Percentiles rank a stretch among this genome's conserved stretches.
These are phyloP conservation scores for Pseudoturritis turrita DNA, from an alignment of 345 rosid genomes.

Conservation along the genomic window DNA sequence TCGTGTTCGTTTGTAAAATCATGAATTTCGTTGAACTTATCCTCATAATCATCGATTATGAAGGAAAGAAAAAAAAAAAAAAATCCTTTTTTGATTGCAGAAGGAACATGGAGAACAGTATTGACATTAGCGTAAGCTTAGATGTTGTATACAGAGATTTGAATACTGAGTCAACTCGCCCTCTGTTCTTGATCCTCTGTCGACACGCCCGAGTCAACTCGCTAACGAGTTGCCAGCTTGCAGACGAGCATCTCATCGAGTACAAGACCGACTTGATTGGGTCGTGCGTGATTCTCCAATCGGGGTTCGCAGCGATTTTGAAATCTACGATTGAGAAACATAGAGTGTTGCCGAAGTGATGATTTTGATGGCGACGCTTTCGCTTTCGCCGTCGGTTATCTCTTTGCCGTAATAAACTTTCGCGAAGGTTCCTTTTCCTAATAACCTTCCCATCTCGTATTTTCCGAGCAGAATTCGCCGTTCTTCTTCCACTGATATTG, in stretches of 20 bases:
- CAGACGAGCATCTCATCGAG: conserved; percentile 65
- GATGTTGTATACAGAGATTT: conserved; percentile 94
- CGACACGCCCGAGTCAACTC: conserved; percentile 85
- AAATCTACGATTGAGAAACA: conserved; percentile 64
- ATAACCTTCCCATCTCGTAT: conserved; percentile 62
- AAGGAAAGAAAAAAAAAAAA: no score
- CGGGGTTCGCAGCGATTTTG: conserved; percentile 49
- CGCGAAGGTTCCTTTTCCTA: conserved; percentile 91
- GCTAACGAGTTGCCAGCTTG: conserved; percentile 73
- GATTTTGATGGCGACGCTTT: conserved; percentile 65
- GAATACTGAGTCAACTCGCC: conserved; percentile 82
- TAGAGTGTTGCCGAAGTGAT: conserved; percentile 63
- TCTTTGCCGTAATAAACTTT: conserved; percentile 65
- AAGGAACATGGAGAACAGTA: conserved; percentile 79
- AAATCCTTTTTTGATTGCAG: conserved; percentile 36
- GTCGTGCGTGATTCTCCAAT: conserved; percentile 20
- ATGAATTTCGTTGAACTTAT: no score
- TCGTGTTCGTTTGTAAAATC: background rate
- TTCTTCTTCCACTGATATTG: conserved; percentile 51
- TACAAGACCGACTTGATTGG: conserved; percentile 49
- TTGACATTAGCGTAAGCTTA: conserved; percentile 74
- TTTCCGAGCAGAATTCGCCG: conserved; percentile 47
- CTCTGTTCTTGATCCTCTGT: conserved; percentile 76
- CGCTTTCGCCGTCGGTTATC: conserved; percentile 33
- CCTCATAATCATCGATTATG: conserved; percentile 8